Conservation (phyloP, 129 eudicot species). For the Chrysanthemum lavandulifolium region DNA sequence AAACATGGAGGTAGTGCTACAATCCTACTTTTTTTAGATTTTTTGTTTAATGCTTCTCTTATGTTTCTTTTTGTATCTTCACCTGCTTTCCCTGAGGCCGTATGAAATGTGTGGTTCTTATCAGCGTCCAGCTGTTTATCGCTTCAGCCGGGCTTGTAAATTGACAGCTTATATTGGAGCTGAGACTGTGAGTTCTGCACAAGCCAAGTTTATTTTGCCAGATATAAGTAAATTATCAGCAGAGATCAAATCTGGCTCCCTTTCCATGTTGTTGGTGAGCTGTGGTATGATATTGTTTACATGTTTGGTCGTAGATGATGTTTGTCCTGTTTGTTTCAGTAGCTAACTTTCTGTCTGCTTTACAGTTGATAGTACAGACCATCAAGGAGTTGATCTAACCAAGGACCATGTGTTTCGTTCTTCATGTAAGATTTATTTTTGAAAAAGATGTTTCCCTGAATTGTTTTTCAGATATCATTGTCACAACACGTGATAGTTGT, state of each 20-base stretch:
- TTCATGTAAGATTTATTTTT: constrained; percentile 54
- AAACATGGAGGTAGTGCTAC: constrained; percentile 52
- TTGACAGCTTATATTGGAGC: constrained; percentile 45
- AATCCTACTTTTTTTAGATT: constrained; percentile 14
- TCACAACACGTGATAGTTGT: not conserved
- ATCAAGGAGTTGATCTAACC: constrained; percentile 39
- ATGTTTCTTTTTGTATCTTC: constrained; percentile 1
- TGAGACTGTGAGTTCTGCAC: constrained; percentile 40
- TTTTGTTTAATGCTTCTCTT: not conserved
- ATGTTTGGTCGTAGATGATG: constrained; percentile 9
- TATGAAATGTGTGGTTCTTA: constrained; percentile 20
- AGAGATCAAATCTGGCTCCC: constrained; percentile 66
- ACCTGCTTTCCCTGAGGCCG: constrained; percentile 29
- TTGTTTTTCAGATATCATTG: constrained; percentile 5
- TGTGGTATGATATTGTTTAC: constrained; percentile 57
- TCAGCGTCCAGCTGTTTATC: constrained; percentile 69
- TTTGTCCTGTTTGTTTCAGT: constrained; percentile 11
- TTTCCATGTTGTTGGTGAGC: constrained; percentile 70
- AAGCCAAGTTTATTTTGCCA: constrained; percentile 66
- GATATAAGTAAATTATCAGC: constrained; percentile 68
- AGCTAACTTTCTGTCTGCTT: constrained; percentile 16
- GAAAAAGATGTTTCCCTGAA: not conserved
- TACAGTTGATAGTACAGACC: constrained; percentile 41
- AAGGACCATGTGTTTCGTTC: constrained; percentile 43
- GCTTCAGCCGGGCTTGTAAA: constrained; percentile 50